Conservation (phyloP, 208 protist genomes). For the Leishmania aethiopica region DNA sequence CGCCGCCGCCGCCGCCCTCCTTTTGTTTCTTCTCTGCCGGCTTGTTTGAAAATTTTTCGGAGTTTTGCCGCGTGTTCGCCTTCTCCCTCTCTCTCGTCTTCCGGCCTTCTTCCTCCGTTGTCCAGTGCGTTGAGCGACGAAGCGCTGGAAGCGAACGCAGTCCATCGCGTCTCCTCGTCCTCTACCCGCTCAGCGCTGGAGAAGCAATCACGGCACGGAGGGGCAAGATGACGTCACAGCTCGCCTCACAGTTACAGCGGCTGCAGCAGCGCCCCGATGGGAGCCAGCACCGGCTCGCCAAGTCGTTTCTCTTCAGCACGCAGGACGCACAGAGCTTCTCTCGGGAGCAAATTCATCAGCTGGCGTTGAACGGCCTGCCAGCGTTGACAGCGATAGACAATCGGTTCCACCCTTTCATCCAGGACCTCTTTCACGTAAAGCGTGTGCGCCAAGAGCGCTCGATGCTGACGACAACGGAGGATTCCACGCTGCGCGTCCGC, state of each 20-base stretch:
- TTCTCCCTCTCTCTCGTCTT: not conserved
- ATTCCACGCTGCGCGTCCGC: constrained; percentile 34
- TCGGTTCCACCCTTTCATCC: constrained; percentile 79
- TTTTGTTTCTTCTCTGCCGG: too few species aligned
- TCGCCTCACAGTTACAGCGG: constrained; percentile 78
- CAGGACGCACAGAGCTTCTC: constrained; percentile 76
- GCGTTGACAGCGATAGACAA: constrained; percentile 83
- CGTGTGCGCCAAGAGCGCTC: constrained; percentile 70
- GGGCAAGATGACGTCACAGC: constrained; percentile 63
- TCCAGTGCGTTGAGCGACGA: not conserved
- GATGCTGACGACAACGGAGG: constrained; percentile 50
- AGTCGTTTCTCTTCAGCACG: constrained; percentile 84
- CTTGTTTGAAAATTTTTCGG: too few species aligned
- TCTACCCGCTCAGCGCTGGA: not conserved
- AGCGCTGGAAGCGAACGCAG: not conserved
- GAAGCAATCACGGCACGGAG: not conserved
- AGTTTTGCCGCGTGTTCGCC: too few species aligned
- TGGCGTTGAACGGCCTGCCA: constrained; percentile 71
- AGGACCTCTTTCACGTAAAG: constrained; percentile 64
- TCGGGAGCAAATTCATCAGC: constrained; percentile 85
- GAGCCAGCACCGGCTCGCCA: constrained; percentile 55
- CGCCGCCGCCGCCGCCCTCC: too few species aligned
- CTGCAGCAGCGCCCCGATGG: constrained; percentile 74
- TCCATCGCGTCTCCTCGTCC: not conserved
- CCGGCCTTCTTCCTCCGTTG: not conserved